Evolutionary conservation across 305 asterid species (phyloP).

Genomic region (Fraxinus dipetala): DNA sequence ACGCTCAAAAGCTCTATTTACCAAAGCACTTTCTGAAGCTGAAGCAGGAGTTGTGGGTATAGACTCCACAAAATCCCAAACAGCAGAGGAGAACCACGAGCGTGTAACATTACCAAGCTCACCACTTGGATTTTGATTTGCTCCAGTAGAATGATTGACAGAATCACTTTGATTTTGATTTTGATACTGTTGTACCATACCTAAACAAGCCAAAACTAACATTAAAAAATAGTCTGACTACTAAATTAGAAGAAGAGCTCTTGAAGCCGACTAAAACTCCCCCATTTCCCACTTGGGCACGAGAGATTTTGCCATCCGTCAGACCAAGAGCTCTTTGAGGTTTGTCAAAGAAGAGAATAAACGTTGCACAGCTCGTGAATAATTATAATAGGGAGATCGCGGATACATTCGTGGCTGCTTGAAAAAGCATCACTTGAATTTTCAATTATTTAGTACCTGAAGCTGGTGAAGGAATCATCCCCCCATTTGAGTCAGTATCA

Average conservation of each 20-base stretch:
- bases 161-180: conserved; percentile 34
- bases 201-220: conserved; percentile 60
- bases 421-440: conserved; percentile 22
- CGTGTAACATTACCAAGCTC: conserved; percentile 46
- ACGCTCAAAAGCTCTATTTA: conserved; percentile 58
- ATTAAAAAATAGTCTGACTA: conserved; percentile 39
- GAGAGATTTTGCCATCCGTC: conserved; percentile 85
- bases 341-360: conserved; percentile 36
- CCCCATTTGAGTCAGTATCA: conserved; percentile 37
- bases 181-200: conserved; percentile 41
- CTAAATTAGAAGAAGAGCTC: conserved; percentile 59
- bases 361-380: conserved; percentile 18
- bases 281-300: conserved; percentile 84
- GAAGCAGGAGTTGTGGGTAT: conserved; percentile 94
- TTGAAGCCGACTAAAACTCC: conserved; percentile 83
- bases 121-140: conserved; percentile 39
- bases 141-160: conserved; percentile 41
- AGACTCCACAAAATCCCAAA: conserved; percentile 92
- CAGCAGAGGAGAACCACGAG: conserved; percentile 71
- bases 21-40: conserved; percentile 73
- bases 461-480: conserved; percentile 31
- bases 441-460: conserved; percentile 65
- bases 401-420: conserved; percentile 31
- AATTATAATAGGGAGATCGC: conserved; percentile 16
- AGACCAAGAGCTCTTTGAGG: conserved; percentile 62